phyloP scores from a whole-genome alignment of 2,329 filamentous ascomycete species.

The Thielaviopsis punctulata region DNA sequence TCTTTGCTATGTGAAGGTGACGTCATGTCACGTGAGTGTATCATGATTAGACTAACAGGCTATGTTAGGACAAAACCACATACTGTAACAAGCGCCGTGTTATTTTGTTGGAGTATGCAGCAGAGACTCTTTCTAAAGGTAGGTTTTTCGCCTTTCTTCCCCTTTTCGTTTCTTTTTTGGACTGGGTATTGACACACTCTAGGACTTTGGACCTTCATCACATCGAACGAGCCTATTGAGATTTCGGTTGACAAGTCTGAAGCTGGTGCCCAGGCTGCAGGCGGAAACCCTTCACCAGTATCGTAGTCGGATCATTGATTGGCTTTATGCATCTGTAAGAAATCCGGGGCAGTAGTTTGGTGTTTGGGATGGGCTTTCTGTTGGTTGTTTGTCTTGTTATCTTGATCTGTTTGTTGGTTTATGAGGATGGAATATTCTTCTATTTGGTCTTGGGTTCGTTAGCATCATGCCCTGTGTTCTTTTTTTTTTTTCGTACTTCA shows the following conservation, averaged over 20 bases:
- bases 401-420: background rate
- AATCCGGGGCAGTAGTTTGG: too few species aligned
- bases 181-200: background rate
- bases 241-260: background rate
- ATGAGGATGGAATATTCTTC: background rate
- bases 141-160: constrained; percentile 14
- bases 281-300: background rate
- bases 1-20: background rate
- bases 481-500: background rate
- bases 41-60: background rate
- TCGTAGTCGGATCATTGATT: too few species aligned
- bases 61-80: constrained; percentile 59
- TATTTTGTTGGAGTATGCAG: constrained; percentile 81
- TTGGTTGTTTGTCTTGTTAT: background rate
- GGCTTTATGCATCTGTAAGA: too few species aligned
- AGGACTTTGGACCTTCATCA: constrained; percentile 12
- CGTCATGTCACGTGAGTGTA: constrained; percentile 3
- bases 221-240: constrained; percentile 6
- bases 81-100: constrained; percentile 89
- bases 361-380: background rate
- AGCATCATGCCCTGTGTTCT: background rate
- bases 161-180: background rate
- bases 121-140: constrained; percentile 81
- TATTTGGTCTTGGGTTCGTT: background rate
- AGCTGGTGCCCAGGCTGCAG: background rate